phyloP scores from a whole-genome alignment of 169 alveolate species.

The Babesia divergens region DNA sequence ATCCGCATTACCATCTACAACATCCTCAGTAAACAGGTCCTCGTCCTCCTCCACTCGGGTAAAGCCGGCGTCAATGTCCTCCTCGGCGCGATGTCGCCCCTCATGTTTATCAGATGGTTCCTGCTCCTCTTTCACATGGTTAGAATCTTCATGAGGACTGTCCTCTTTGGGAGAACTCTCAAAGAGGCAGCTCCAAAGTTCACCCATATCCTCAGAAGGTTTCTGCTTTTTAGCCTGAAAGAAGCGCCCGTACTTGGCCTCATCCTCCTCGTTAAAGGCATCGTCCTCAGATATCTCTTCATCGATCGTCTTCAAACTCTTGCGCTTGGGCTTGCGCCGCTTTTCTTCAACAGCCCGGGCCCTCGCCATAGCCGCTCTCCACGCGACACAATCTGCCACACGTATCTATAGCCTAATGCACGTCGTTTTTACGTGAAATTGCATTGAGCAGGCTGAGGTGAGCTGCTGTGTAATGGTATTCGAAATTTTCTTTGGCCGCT shows the following conservation, averaged over 20 bases:
- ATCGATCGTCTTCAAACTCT: background rate
- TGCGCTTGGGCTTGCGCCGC: slow-evolving; percentile 2
- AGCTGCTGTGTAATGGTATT: too few species aligned
- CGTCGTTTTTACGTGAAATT: too few species aligned
- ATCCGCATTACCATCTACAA: background rate
- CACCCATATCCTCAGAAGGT: slow-evolving; percentile 30
- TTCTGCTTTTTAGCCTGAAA: slow-evolving; percentile 11
- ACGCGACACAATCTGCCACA: background rate
- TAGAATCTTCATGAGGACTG: background rate
- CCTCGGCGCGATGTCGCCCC: background rate
- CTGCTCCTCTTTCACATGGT: background rate
- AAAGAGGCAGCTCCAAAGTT: slow-evolving; percentile 47
- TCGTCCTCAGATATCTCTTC: slow-evolving; percentile 63
- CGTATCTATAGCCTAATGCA: too few species aligned
- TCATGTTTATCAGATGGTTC: background rate
- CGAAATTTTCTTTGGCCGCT: too few species aligned
- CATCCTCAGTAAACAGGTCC: slow-evolving; percentile 16
- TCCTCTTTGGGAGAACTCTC: slow-evolving; percentile 17
- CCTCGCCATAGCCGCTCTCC: slow-evolving; percentile 13
- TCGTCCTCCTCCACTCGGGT: slow-evolving; percentile 42
- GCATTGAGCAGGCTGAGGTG: too few species aligned
- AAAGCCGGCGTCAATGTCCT: background rate
- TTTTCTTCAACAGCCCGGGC: background rate
- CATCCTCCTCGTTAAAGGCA: slow-evolving; percentile 26
- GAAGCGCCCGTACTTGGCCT: slow-evolving; percentile 32